Evolutionary conservation across 495 filamentous ascomycete species (phyloP).

Genomic region (Neurospora sp.): DNA sequence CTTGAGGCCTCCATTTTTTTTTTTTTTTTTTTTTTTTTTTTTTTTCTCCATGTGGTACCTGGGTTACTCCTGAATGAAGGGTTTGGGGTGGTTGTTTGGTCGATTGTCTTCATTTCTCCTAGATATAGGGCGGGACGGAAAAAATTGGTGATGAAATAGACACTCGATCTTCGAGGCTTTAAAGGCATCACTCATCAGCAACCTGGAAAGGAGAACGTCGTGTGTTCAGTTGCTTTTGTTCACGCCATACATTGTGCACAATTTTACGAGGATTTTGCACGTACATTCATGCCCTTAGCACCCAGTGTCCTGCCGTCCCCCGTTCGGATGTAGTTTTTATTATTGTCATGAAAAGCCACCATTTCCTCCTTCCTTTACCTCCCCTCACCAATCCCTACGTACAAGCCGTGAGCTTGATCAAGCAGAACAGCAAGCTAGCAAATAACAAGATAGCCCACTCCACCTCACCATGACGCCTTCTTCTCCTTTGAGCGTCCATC

Average conservation of each 20-base stretch:
- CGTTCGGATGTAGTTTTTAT: background rate
- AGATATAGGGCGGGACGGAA: too few relatives aligned
- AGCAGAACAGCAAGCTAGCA: background rate
- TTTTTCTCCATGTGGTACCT: background rate
- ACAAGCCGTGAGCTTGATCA: background rate
- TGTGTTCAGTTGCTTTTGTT: background rate
- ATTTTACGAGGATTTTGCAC: accelerated
- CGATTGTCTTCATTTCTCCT: too few relatives aligned
- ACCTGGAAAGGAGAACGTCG: background rate
- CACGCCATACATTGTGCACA: background rate
- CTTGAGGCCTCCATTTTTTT: background rate
- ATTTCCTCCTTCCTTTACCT: background rate
- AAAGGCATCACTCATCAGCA: background rate
- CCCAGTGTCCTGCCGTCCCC: background rate
- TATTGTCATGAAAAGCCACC: background rate
- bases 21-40: too few relatives aligned
- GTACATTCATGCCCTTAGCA: background rate
- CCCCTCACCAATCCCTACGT: too few relatives aligned
- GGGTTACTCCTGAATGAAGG: background rate
- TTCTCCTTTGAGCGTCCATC: background rate
- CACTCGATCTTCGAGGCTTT: background rate
- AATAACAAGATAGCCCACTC: background rate
- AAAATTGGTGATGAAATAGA: background rate
- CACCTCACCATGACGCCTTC: background rate
- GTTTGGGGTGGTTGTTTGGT: background rate